These are phyloP conservation scores for Dendrobium nobile DNA, from an alignment of 106 monocot species.

Conservation along the genomic window DNA sequence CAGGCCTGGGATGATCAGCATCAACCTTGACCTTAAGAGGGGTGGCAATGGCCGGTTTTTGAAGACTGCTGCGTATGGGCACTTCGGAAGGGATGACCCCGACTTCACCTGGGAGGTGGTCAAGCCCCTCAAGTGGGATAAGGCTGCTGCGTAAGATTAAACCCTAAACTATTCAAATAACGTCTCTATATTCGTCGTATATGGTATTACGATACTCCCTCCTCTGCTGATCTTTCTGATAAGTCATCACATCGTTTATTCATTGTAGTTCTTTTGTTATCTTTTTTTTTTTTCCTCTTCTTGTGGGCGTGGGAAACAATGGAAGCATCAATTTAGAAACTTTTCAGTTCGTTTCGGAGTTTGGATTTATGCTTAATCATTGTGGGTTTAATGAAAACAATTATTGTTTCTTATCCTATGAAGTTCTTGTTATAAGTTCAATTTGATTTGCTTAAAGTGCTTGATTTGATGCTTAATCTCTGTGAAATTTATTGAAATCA, in stretches of 20 bases:
- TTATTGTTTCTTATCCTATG: not conserved
- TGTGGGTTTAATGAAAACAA: conserved; percentile 1
- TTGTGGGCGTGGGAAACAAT: not conserved
- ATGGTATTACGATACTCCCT: not conserved
- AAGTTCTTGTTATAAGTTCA: too few relatives aligned
- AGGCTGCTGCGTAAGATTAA: conserved; percentile 12
- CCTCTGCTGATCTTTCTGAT: not conserved
- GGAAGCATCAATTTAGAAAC: not conserved
- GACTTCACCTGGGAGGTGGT: conserved; percentile 28
- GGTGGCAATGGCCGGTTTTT: conserved; percentile 22
- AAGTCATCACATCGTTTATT: not conserved
- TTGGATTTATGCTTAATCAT: not conserved
- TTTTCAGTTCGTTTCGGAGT: not conserved
- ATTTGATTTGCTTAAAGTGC: too few relatives aligned
- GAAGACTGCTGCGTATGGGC: conserved; percentile 22
- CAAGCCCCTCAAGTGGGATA: conserved; percentile 26
- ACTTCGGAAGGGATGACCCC: conserved; percentile 24
- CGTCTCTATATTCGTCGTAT: not conserved
- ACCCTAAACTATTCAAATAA: not conserved
- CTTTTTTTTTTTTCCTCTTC: not conserved
- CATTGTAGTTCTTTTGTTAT: not conserved
- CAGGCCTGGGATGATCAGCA: conserved; percentile 27
- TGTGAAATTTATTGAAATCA: not conserved
- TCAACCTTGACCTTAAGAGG: conserved; percentile 26
- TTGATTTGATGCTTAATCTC: not conserved